Base-by-base conservation (phyloP, 2,329 filamentous ascomycete genomes). In the Aaosphaeria pasadenensis region DNA sequence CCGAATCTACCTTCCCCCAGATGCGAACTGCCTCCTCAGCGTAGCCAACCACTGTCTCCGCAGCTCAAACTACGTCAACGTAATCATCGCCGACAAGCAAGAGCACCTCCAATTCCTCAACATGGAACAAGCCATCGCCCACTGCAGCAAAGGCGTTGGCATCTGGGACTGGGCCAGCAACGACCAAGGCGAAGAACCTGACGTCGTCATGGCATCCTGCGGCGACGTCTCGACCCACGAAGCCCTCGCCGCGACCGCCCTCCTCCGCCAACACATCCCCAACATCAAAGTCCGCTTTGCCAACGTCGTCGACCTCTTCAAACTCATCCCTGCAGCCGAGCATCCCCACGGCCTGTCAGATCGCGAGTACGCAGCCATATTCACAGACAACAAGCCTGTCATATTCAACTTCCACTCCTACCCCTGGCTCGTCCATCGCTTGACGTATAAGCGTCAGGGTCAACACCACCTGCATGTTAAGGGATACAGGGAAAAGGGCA, bases 401-500 rank as follows among this genome's bases (percentile, higher is more conserved):
- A 83, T 91, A 63, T 91, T 91, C 77, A 91, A 90, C 74, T 91
- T 91, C 81, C 88, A 91, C 74, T 86, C 83, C 31, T 91, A 91
- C 72, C 87, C 88, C 6, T 91, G 85, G 86, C 77, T 91, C 60
- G 81, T 91, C 44, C 87, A 91, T 73, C 79, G 87, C 44, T 71
- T 91, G 57, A 87, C 86, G 1, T 91, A 90, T 73, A 86, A 87
- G 73, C 83, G 87, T 1, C 84, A 83, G 1, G 87, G 86, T 5
- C 82, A 79, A 66, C 66, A 77, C 41, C 84, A 88, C 69, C 70
- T 91, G 53, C 83, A 88, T 59, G 88, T 91, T n/a, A 78, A 84
- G 31, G 88, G 88, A 1, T 91, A 91, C 75, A 84, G 81, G 62
- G 87, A 91, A 75, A 91, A 91, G 78, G 88, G 88, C 42, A 91